These are phyloP conservation scores for Paradendryphiella salina DNA, from an alignment of 2,329 filamentous ascomycete genomes.

Conservation along the genomic window DNA sequence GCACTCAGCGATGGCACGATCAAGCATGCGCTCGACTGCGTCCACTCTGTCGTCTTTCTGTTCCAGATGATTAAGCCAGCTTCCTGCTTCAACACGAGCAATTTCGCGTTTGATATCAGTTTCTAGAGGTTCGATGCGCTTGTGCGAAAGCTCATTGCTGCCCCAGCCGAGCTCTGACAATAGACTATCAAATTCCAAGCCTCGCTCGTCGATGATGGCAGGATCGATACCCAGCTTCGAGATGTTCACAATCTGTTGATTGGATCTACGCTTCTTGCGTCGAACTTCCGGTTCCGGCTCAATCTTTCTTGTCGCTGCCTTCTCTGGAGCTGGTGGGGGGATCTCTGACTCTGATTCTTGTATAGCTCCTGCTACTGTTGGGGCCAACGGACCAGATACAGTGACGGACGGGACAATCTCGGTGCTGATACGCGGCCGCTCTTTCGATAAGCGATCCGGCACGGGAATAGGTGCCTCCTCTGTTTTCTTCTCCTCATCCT, in stretches of 20 bases:
- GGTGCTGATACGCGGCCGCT: slow-evolving; percentile 36
- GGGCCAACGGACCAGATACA: slow-evolving; percentile 39
- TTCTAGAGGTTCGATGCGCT: slow-evolving; percentile 79
- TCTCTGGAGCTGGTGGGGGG: slow-evolving; percentile 47
- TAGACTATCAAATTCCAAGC: slow-evolving; percentile 78
- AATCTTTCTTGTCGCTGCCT: slow-evolving; percentile 20
- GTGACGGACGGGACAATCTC: slow-evolving; percentile 43
- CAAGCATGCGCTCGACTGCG: slow-evolving; percentile 81
- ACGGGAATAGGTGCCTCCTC: slow-evolving; percentile 28
- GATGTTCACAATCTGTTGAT: slow-evolving; percentile 79
- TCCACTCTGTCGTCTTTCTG: slow-evolving; percentile 90
- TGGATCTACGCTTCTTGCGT: slow-evolving; percentile 65
- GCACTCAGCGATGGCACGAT: slow-evolving; percentile 89
- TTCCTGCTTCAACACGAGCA: slow-evolving; percentile 86
- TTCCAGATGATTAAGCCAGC: slow-evolving; percentile 80
- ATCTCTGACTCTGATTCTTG: slow-evolving; percentile 31
- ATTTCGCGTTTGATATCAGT: slow-evolving; percentile 83
- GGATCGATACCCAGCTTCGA: slow-evolving; percentile 77
- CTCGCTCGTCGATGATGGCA: slow-evolving; percentile 72
- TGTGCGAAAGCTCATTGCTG: slow-evolving; percentile 72
- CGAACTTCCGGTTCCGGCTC: slow-evolving; percentile 52
- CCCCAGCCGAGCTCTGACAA: slow-evolving; percentile 90
- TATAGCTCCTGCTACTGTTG: slow-evolving; percentile 19
- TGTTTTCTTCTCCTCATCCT: slow-evolving; percentile 32
- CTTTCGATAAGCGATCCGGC: slow-evolving; percentile 37